Base-by-base conservation (phyloP, 495 filamentous ascomycete species). In the Viridothelium virens region DNA sequence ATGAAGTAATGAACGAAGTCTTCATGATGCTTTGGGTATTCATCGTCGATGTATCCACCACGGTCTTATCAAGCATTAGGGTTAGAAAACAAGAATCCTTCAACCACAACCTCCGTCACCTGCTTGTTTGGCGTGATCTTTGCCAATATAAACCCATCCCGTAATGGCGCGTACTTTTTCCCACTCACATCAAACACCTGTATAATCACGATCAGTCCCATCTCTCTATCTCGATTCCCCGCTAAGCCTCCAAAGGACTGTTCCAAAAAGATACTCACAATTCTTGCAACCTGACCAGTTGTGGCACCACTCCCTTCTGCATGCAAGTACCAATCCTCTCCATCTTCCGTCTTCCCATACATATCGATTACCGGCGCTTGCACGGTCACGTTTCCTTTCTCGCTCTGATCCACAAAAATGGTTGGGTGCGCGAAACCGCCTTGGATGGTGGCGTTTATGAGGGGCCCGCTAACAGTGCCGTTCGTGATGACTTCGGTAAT, bases 391-490 rank as follows among this genome's bases (percentile, higher is more conserved):
- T 44, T 44, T 7, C 41, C 41, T 14, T 44, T 44, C 41, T 44
- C 41, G 41, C 41, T 14, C 33, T 38, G 10, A 18, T 63, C 38
- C 10, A 48, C 38, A 31, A 33, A 38, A 44, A 38, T 41, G 10
- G 62, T 48, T 9, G 62, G 62, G 38, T 63, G 62, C 18, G 62
- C 38, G 38, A 63, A 63, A 18, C 62, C 62, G 38, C 62, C 62
- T 12, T 37, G 31, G 62, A 63, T 44, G 18, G 62, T 38, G 31
- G 7, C 62, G 38, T 63, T 63, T 6, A 63, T 6, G 31, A 25
- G 10, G 18, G 62, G 9, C 0, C 62, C 62, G 38, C 10, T 37
- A 11, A 63, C 38, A 18, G 18, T 25, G 18, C 62, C 62, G 62
- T 31, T 31, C 7, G 62, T 63, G 6, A 63, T 12, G 33, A 31